Evolutionary conservation across 371 early-diverging fungal genomes (phyloP).

Genomic region (Mortierella sp.): DNA sequence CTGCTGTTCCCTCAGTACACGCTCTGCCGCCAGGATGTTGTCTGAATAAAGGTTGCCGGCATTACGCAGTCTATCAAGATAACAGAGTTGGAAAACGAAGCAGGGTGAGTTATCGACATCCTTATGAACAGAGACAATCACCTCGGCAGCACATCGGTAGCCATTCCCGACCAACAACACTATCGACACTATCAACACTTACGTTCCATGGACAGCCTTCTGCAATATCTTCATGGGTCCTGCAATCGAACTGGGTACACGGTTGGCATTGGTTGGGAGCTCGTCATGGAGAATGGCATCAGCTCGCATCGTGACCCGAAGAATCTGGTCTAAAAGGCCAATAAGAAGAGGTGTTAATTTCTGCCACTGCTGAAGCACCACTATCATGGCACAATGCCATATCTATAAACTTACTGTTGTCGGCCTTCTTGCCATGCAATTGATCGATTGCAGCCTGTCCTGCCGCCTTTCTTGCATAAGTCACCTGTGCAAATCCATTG

Average conservation of each 20-base stretch:
- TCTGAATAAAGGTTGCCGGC: slow-evolving; percentile 48
- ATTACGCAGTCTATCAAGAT: slow-evolving; percentile 30
- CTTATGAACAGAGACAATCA: neutral
- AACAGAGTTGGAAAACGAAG: neutral
- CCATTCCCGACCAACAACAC: no score
- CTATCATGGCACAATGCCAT: neutral
- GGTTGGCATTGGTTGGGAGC: neutral
- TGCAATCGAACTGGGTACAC: slow-evolving; percentile 33
- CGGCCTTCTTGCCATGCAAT: slow-evolving; percentile 53
- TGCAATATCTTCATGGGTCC: slow-evolving; percentile 51
- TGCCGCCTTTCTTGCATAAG: slow-evolving; percentile 49
- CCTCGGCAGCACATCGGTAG: neutral
- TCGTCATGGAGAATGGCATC: slow-evolving; percentile 37
- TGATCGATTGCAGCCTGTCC: slow-evolving; percentile 46
- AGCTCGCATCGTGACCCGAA: slow-evolving; percentile 43
- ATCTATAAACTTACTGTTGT: slow-evolving; percentile 31
- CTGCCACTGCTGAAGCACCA: neutral
- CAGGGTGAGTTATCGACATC: neutral
- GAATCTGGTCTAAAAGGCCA: slow-evolving; percentile 23
- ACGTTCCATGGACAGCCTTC: slow-evolving; percentile 57
- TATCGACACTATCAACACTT: slow-evolving; percentile 17
- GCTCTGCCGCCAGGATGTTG: slow-evolving; percentile 48
- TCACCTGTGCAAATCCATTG: slow-evolving; percentile 51
- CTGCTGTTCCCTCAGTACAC: slow-evolving; percentile 48
- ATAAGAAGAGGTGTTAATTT: neutral